Base-by-base conservation (phyloP, 805 yeast species). In the Kuraishia borneana region DNA sequence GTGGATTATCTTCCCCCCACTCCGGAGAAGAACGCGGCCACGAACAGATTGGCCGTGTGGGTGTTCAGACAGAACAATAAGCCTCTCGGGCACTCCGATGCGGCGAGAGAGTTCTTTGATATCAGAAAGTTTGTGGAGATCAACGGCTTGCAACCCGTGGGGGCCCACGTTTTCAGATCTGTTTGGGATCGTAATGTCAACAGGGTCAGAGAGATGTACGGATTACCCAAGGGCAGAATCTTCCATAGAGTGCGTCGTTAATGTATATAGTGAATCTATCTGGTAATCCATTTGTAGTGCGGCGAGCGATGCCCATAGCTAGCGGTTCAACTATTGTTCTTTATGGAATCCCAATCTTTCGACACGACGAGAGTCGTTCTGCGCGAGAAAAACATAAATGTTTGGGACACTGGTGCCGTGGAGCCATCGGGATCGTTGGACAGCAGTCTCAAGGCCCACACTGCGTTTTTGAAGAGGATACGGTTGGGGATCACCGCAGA, bases 101-200 rank as follows among this genome's bases (percentile, higher is more conserved):
- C 49, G 3, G 32, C 52, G 23, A 56, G 76, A 42, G 70, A 68
- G 9, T 52, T 61, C 36, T 89, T 89, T 50, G 73, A 84, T 47
- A 76, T 89, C 41, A 73, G 97, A 52, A 46, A 50, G 5, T 88
- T 85, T 54, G 82, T 65, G 12, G 63, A 57, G 3, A 41, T 56
- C 3, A 52, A 82, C 54, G 52, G 63, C 3, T 67, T 92, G 44
- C 60, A 62, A n/a, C 74, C 96, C 1, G 74, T 88, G 32, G 96
- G 97, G 19, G 96, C 94, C 2, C 94, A 85, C 53, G 67, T 84
- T 31, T 89, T 94, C 89, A 76, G 97, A 67, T 75, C 79, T 44
- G 63, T 58, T 28, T 89, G 80, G 75, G 97, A 92, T 56, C 61
- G 83, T 46, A 72, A 78, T 45, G 81, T 83, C 30, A 68, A 67